Conservation (phyloP, 2,329 filamentous ascomycete genomes). For the Fusarium sambucinum region DNA sequence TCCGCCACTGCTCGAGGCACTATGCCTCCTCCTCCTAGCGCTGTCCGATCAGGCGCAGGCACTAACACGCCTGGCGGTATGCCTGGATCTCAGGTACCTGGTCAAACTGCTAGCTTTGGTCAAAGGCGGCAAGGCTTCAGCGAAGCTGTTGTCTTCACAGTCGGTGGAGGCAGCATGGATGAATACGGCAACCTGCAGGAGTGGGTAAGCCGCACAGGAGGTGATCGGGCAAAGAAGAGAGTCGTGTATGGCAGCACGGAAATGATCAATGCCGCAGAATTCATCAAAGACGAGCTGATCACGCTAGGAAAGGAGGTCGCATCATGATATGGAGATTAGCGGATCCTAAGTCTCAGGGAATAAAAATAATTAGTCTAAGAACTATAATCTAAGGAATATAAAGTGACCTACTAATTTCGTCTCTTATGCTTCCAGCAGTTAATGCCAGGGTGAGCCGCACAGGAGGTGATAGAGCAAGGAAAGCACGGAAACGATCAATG, state of each 20-base stretch:
- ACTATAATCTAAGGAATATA: no score
- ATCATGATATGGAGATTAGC: conserved; percentile 37
- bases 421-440: no score
- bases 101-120: conserved; percentile 87
- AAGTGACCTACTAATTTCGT: no score
- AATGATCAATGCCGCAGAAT: conserved; percentile 75
- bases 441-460: conserved; percentile 90
- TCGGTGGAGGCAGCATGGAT: conserved; percentile 97
- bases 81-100: conserved; percentile 65
- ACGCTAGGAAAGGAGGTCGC: conserved; percentile 70
- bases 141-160: conserved; percentile 93
- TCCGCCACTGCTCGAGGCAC: conserved; percentile 93
- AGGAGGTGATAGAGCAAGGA: conserved; percentile 73
- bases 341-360: no score
- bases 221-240: conserved; percentile 76
- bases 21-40: conserved; percentile 84
- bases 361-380: no score
- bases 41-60: conserved; percentile 60
- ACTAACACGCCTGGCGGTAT: conserved; percentile 61
- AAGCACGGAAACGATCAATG: conserved; percentile 87
- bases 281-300: conserved; percentile 73
- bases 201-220: conserved; percentile 85
- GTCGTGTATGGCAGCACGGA: conserved; percentile 97
- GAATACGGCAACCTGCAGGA: conserved; percentile 98
- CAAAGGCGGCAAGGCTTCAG: conserved; percentile 90